Conservation (phyloP, 331 rosid species). For the Erythrophleum ivorense region DNA sequence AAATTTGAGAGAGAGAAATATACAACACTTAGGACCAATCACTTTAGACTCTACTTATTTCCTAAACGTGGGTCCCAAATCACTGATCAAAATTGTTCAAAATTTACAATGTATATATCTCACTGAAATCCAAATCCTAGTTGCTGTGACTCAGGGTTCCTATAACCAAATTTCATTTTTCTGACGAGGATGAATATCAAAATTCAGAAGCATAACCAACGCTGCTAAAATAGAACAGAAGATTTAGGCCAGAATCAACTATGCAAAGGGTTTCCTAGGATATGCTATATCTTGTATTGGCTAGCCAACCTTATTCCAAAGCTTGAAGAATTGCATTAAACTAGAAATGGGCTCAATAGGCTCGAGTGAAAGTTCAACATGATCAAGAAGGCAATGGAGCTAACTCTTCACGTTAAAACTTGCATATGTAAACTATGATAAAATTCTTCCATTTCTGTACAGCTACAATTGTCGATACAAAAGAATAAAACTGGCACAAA, state of each 20-base stretch:
- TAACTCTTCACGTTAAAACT: constrained; percentile 13
- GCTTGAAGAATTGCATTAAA: not conserved
- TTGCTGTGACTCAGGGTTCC: not conserved
- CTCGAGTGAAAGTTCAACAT: not conserved
- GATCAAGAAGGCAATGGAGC: not conserved
- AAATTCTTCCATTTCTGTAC: not conserved
- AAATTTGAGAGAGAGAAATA: too few relatives aligned
- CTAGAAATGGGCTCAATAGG: not conserved
- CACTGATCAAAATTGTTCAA: not conserved
- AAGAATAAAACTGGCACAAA: constrained; percentile 40
- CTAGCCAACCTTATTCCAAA: not conserved
- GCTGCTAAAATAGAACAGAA: not conserved
- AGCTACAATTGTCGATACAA: constrained; percentile 38
- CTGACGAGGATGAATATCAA: too few relatives aligned
- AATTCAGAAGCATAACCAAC: not conserved
- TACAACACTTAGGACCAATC: too few relatives aligned
- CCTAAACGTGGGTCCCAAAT: too few relatives aligned
- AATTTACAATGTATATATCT: not conserved
- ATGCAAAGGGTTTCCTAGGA: not conserved
- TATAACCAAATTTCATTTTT: not conserved
- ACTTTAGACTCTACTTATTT: too few relatives aligned
- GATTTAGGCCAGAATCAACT: not conserved
- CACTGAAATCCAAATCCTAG: too few relatives aligned
- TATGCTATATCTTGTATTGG: not conserved
- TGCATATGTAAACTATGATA: not conserved